A percentile compares a stretch with the other conserved stretches of the same genome.
Conservation (phyloP, 495 filamentous ascomycete species). For the Penicillium maclennaniae region DNA sequence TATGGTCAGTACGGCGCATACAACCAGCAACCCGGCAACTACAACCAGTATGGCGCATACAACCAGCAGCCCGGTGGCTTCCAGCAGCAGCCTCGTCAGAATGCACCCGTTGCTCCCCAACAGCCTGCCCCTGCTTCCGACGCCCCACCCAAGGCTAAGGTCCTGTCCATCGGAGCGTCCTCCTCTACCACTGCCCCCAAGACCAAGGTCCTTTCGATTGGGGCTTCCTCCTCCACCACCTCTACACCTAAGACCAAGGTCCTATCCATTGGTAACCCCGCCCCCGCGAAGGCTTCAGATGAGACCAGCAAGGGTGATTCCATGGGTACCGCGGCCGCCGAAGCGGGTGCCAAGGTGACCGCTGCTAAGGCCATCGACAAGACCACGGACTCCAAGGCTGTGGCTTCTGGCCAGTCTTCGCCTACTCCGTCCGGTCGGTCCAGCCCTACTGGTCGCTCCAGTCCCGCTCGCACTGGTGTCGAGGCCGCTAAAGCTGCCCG, state of each 20-base stretch:
- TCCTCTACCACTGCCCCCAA: constrained; percentile 53
- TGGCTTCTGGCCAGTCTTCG: constrained; percentile 65
- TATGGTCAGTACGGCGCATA: constrained; percentile 48
- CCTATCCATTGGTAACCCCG: constrained; percentile 56
- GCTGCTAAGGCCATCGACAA: constrained; percentile 81
- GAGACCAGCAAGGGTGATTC: constrained; percentile 51
- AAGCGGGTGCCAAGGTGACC: constrained; percentile 63
- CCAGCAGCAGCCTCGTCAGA: constrained; percentile 41
- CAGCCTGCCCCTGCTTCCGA: constrained; percentile 31
- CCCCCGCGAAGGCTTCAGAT: constrained; percentile 49
- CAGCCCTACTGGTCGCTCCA: constrained; percentile 55
- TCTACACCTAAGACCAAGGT: constrained; percentile 67
- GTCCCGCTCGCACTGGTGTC: constrained; percentile 36
- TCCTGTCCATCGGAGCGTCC: constrained; percentile 34
- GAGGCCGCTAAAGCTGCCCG: constrained; percentile 54
- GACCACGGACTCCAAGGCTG: constrained; percentile 45
- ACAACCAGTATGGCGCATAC: constrained; percentile 54
- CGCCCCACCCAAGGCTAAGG: constrained; percentile 35
- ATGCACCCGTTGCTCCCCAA: constrained; percentile 50
- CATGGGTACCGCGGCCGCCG: constrained; percentile 44
- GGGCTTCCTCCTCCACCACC: constrained; percentile 41
- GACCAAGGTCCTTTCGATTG: constrained; percentile 53
- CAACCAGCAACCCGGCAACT: constrained; percentile 46
- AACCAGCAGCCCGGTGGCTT: constrained; percentile 52
- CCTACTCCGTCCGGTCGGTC: constrained; percentile 73